Base-by-base conservation (phyloP, 495 filamentous ascomycete genomes). In the Pyronema domesticum region DNA sequence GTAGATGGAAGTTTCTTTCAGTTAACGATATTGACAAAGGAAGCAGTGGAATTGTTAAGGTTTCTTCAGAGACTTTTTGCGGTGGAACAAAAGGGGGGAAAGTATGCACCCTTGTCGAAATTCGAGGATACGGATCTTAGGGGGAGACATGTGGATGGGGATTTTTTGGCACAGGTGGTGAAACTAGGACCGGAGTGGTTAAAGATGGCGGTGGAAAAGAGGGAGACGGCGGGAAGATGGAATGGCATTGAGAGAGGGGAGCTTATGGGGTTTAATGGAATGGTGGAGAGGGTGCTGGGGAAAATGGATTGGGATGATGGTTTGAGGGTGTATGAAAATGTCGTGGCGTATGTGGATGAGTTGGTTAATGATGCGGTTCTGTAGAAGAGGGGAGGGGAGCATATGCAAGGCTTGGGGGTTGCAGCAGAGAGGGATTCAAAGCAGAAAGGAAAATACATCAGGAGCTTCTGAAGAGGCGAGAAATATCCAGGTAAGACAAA, bases 221-320 rank as follows among this genome's bases (percentile, higher is more conserved):
- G 30, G 30, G 62, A 57, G 1, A 50, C 1, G 37, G 45, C 11
- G 43, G 17, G n/a, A 23, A 46, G 17, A 11, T 13, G 10, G 40
- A 19, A 46, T 34, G 35, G n/a, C 8, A 30, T 13, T 36, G 47
- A 53, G 65, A 65, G 57, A 8, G 64, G 70, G 53, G 63, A 47
- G 10, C 49, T 57, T 14, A 48, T 57, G 39, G 59, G 52, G 34
- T 64, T 64, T 13, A 70, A 71, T 64, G 65, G 71, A 54, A 68
- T 79, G n/a, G 64, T 74, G 57, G 69, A 73, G 18, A 68, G 68
- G 18, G 51, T 78, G 55, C 75, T 74, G 69, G 73, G 75, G 64
- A 71, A 68, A 57, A 68, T 72, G 0, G 65, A 63, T 30, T 30
- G 23, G 23, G 23, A 30, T 30, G 23, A 30, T 1, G 23, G 23